Conservation (phyloP, 768 basidiomycete species). For the Mycena polygramma region DNA sequence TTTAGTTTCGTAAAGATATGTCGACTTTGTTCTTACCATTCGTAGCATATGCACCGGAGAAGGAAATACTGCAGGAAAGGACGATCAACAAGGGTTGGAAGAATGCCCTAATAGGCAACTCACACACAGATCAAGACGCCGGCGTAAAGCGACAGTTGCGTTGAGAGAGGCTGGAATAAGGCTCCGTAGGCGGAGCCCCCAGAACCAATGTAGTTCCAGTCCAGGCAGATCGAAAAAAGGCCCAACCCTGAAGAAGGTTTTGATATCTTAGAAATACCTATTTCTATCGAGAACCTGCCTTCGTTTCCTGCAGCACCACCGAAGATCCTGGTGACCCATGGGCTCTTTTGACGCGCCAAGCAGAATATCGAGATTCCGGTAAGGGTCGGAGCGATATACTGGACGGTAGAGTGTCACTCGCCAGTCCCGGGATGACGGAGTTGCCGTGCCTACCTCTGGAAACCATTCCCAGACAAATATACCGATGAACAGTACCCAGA, state of each 20-base stretch:
- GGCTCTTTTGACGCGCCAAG: constrained; percentile 61
- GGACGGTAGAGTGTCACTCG: too few species aligned
- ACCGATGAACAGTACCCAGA: constrained; percentile 64
- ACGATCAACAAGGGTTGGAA: neutral
- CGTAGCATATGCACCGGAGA: constrained; percentile 57
- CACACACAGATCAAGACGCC: constrained; percentile 68
- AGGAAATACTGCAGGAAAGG: constrained; percentile 52
- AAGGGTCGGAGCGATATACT: constrained; percentile 53
- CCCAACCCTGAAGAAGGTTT: constrained; percentile 52
- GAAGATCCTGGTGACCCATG: constrained; percentile 67
- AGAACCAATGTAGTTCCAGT: constrained; percentile 62
- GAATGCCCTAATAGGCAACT: constrained; percentile 31
- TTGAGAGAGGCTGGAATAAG: constrained; percentile 65
- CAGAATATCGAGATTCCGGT: constrained; percentile 75
- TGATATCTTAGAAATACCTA: neutral
- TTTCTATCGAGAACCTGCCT: constrained; percentile 44
- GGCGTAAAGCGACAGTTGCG: constrained; percentile 64
- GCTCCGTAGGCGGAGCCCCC: constrained; percentile 60
- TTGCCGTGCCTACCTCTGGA: constrained; percentile 54
- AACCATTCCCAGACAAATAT: constrained; percentile 72
- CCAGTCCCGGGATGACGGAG: constrained; percentile 8
- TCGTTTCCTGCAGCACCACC: constrained; percentile 75
- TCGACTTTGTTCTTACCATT: constrained; percentile 46
- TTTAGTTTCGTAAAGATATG: too few species aligned
- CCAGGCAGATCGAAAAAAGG: constrained; percentile 68